Conservation (phyloP, 371 early-diverging fungal species). For the Enteropsectra breve region DNA sequence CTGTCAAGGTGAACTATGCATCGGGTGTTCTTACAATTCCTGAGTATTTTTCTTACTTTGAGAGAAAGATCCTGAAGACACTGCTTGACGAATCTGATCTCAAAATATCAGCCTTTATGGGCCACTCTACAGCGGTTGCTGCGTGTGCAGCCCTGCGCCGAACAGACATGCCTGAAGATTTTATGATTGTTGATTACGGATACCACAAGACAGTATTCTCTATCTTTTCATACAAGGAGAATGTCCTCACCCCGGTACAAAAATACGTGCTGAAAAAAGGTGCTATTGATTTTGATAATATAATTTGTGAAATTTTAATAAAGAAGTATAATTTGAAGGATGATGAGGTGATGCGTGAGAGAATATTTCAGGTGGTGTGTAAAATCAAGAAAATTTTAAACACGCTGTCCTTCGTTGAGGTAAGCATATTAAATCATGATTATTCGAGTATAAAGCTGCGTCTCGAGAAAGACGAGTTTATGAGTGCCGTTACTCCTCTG, state of each 20-base stretch:
- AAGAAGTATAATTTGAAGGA: slow-evolving; percentile 36
- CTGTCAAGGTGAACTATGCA: slow-evolving; percentile 22
- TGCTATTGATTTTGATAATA: slow-evolving; percentile 50
- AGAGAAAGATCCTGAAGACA: slow-evolving; percentile 30
- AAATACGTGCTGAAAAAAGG: slow-evolving; percentile 34
- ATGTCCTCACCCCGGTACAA: slow-evolving; percentile 23
- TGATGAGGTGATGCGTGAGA: slow-evolving; percentile 25
- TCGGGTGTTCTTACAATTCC: slow-evolving; percentile 33
- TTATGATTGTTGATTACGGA: slow-evolving; percentile 53
- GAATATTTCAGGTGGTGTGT: slow-evolving; percentile 20
- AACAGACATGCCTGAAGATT: slow-evolving; percentile 20
- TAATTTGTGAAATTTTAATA: slow-evolving; percentile 28
- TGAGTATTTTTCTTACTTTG: slow-evolving; percentile 34
- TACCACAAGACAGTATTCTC: slow-evolving; percentile 39
- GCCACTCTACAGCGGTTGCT: slow-evolving; percentile 38
- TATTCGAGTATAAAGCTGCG: slow-evolving; percentile 16
- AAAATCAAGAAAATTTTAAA: slow-evolving; percentile 47
- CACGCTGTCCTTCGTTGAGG: slow-evolving; percentile 11
- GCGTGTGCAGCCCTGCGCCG: slow-evolving; percentile 35
- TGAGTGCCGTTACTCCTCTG: slow-evolving; percentile 3
- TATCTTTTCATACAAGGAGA: slow-evolving; percentile 37
- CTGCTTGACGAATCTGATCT: slow-evolving; percentile 19
- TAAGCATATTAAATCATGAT: slow-evolving; percentile 31
- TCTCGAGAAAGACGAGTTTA: slow-evolving; percentile 44
- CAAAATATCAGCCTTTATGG: slow-evolving; percentile 31